A percentile compares a stretch with the other conserved stretches of the same genome.
These are phyloP conservation scores for Cephaloascus albidus DNA, from an alignment of 805 yeast genomes.

Conservation along the genomic window DNA sequence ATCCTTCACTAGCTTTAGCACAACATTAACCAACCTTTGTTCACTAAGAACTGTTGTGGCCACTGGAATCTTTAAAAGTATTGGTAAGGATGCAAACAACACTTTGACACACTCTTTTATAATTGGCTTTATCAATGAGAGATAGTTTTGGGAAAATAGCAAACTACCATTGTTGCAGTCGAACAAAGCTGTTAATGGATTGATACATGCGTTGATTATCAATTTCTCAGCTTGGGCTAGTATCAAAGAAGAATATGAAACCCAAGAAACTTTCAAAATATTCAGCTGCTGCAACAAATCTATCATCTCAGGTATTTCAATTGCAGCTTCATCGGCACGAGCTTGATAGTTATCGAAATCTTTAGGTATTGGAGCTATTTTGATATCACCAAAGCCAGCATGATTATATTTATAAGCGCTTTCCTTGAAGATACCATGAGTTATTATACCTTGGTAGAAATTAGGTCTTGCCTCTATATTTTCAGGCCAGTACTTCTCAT, in stretches of 20 bases:
- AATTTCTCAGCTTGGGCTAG: conserved; percentile 66
- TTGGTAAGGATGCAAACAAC: conserved; percentile 14
- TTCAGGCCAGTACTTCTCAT: conserved; percentile 45
- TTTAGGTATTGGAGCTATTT: conserved; percentile 48
- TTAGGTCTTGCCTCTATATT: conserved; percentile 34
- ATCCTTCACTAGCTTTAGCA: conserved; percentile 15
- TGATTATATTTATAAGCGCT: conserved; percentile 41
- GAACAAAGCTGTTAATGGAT: conserved; percentile 71
- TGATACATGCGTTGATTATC: conserved; percentile 73
- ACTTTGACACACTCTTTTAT: conserved; percentile 36
- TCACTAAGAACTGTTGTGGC: conserved; percentile 19
- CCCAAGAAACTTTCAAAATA: conserved; percentile 15
- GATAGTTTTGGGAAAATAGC: conserved; percentile 23
- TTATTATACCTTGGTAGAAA: conserved; percentile 65
- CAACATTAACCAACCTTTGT: conserved; percentile 22
- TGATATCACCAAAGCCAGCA: conserved; percentile 64
- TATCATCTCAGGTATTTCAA: conserved; percentile 13
- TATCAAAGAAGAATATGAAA: conserved; percentile 33
- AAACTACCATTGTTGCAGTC: conserved; percentile 77
- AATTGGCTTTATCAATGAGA: conserved; percentile 25
- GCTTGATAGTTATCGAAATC: conserved; percentile 4
- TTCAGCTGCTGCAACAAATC: conserved; percentile 12
- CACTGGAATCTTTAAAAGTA: conserved; percentile 17
- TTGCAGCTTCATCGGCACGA: conserved; percentile 5
- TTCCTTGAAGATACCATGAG: conserved; percentile 69